Base-by-base conservation (phyloP, 202 grass and related monocot genomes). In the Digitaria exilis region DNA sequence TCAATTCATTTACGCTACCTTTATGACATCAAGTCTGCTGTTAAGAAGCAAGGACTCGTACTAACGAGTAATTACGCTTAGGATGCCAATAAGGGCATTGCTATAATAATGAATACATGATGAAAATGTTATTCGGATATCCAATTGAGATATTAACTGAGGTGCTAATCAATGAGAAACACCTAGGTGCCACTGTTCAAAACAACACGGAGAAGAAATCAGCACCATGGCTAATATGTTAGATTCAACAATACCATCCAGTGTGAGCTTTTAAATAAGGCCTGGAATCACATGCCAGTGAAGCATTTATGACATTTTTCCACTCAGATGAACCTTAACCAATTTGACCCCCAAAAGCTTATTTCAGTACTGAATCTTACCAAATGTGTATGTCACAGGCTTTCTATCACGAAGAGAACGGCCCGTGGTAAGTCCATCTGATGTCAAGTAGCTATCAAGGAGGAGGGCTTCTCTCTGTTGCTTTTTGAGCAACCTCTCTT, bases 401-500 rank as follows among this genome's bases (percentile, higher is more conserved):
- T 99, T 99, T 81, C 96, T 90, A 77, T 96, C 85, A 80, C 96
- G 96, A 57, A 96, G 93, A 73, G 89, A 93, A 25, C 96, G 96
- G 35, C 96, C 96, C 32, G 79, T 84, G 12, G 89, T 85, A 82
- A 80, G n/a, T n/a, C n/a, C 89, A 90, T 99, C 91, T 69, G 91
- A 68, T 67, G 89, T 79, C 86, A 99, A 80, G 85, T 90, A 96
- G 67, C 91, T 96, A 78, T 96, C 93, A 65, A 99, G 88, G 45
- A 99, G 96, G 50, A 99, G 89, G 56, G 96, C 96, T 90, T 99
- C 96, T 83, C 96, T 96, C 78, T 99, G 96, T 82, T 99, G 96
- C 80, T 99, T 99, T 85, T 96, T 99, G 34, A 99, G 89, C 84
- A 92, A 49, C 80, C 63, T 98, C 82, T 98, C 96, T 85, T 91